Conservation (phyloP, 2,329 filamentous ascomycete species). For the Rhinocladiella mackenziei region DNA sequence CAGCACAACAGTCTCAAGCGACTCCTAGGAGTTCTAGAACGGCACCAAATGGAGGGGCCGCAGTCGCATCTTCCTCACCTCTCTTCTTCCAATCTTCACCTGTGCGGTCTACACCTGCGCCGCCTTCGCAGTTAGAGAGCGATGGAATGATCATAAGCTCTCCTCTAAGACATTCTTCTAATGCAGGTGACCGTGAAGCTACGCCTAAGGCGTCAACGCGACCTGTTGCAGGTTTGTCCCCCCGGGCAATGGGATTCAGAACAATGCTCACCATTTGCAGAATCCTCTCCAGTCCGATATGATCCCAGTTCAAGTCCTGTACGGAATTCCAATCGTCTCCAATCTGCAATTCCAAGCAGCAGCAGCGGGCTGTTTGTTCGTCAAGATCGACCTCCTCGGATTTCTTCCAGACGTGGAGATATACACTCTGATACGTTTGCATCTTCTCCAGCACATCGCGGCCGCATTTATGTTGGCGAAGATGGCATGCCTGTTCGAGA, state of each 20-base stretch:
- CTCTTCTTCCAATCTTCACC: constrained; percentile 70
- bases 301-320: constrained; percentile 83
- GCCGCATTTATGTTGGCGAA: constrained; percentile 61
- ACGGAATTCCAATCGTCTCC: constrained; percentile 51
- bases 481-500: constrained; percentile 57
- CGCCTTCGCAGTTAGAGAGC: constrained; percentile 33
- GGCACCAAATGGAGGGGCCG: constrained; percentile 31
- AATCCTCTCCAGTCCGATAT: constrained; percentile 89
- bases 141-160: constrained; percentile 47
- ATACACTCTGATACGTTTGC: constrained; percentile 75
- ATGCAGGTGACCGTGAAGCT: constrained; percentile 41
- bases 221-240: constrained; percentile 39
- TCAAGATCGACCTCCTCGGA: constrained; percentile 51
- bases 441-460: constrained; percentile 49
- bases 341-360: constrained; percentile 73
- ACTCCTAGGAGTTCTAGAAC: constrained; percentile 37
- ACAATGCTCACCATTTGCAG: constrained; percentile 45
- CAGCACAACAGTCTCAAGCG: constrained; percentile 33
- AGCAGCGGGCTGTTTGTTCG: constrained; percentile 84
- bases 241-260: constrained; percentile 1
- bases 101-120: constrained; percentile 39
- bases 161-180: constrained; percentile 41
- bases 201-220: constrained; percentile 41
- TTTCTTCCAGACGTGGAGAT: constrained; percentile 71
- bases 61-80: constrained; percentile 67